Evolutionary conservation across 306 rosid species (phyloP).

Genomic region (Cercis canadensis): DNA sequence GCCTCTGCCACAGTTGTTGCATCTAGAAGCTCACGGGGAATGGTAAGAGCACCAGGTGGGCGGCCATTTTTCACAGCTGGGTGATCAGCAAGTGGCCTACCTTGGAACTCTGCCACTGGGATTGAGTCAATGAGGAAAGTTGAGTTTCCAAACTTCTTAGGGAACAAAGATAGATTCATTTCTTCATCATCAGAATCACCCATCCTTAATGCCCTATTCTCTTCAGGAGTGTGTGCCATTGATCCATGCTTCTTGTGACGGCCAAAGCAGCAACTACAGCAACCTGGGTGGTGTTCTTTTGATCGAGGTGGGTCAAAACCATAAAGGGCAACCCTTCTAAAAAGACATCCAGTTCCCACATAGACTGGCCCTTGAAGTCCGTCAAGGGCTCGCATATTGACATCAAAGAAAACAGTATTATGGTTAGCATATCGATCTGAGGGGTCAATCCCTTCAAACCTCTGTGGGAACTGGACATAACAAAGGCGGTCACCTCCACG

Average conservation of each 20-base stretch:
- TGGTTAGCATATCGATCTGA: constrained; percentile 98
- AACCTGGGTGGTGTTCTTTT: constrained; percentile 70
- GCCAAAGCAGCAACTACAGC: constrained; percentile 76
- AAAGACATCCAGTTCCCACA: constrained; percentile 96
- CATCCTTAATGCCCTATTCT: constrained; percentile 80
- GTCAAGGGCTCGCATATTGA: constrained; percentile 97
- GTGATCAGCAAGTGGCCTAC: constrained; percentile 98
- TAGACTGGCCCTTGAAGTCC: constrained; percentile 98
- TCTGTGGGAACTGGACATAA: constrained; percentile 97
- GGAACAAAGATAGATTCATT: constrained; percentile 79
- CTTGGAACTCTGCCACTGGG: constrained; percentile 95
- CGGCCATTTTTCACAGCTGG: constrained; percentile 96
- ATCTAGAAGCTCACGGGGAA: constrained; percentile 86
- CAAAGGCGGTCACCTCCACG: constrained; percentile 97
- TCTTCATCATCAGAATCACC: constrained; percentile 92
- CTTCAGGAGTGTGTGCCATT: constrained; percentile 58
- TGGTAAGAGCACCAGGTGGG: constrained; percentile 85
- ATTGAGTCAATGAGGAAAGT: constrained; percentile 86
- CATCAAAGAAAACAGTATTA: constrained; percentile 95
- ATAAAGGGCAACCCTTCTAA: constrained; percentile 86
- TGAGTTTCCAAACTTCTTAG: constrained; percentile 94
- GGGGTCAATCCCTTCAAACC: constrained; percentile 97
- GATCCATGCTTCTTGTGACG: constrained; percentile 62
- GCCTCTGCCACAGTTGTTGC: constrained; percentile 98
- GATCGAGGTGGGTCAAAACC: constrained; percentile 96